These are phyloP conservation scores for Monosporascus sp. DNA, from an alignment of 2,329 filamentous ascomycete species.

Conservation along the genomic window DNA sequence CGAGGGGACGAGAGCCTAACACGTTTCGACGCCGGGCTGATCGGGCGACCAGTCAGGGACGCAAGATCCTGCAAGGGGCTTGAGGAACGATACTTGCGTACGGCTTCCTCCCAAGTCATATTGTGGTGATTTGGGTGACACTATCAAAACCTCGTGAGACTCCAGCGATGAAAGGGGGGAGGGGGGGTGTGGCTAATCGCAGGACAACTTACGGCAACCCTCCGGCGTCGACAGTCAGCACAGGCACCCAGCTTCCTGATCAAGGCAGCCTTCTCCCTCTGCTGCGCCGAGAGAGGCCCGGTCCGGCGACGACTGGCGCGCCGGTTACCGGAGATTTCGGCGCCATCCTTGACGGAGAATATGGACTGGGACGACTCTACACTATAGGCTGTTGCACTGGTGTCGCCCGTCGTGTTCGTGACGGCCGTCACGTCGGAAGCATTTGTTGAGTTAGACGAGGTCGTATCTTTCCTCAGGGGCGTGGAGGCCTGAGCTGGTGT, in stretches of 20 bases:
- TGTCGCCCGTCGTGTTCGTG: constrained; percentile 36
- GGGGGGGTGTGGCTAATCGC: background rate
- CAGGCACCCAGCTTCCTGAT: constrained; percentile 57
- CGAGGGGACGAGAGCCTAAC: constrained; percentile 36
- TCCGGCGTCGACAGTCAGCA: constrained; percentile 47
- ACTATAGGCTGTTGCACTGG: constrained; percentile 46
- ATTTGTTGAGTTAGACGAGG: constrained; percentile 48
- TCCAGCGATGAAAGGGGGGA: constrained; percentile 5
- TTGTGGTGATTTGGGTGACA: constrained; percentile 56
- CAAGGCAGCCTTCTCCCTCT: constrained; percentile 53
- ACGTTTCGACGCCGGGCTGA: constrained; percentile 40
- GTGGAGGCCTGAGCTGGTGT: constrained; percentile 25
- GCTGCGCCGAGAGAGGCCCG: constrained; percentile 52
- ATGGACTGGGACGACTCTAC: constrained; percentile 50
- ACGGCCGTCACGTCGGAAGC: constrained; percentile 36
- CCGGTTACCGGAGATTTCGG: constrained; percentile 47
- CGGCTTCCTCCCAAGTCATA: constrained; percentile 56
- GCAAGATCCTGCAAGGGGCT: constrained; percentile 49
- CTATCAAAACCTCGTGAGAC: constrained; percentile 30
- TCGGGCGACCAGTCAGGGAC: constrained; percentile 36
- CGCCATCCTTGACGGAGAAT: constrained; percentile 51
- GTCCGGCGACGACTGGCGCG: constrained; percentile 54
- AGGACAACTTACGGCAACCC: constrained; percentile 51
- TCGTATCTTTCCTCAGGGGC: constrained; percentile 42
- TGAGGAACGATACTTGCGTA: constrained; percentile 48